Conservation (phyloP, 768 basidiomycete genomes). For the Suillus brevipes region DNA sequence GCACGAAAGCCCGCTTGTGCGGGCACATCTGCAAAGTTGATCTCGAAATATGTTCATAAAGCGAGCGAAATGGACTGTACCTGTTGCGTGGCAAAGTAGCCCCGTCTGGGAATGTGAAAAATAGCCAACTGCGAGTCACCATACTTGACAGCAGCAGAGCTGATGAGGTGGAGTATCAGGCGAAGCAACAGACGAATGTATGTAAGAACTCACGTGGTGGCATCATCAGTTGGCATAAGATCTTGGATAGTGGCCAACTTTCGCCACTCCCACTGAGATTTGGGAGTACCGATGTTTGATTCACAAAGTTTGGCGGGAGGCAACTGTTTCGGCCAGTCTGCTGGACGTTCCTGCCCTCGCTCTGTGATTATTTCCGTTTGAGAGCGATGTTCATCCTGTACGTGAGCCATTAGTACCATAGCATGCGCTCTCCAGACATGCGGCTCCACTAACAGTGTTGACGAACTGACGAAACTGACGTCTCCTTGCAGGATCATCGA, state of each 20-base stretch:
- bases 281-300: slow-evolving; percentile 43
- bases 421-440: too few relatives aligned
- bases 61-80: slow-evolving; percentile 32
- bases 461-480: slow-evolving; percentile 63
- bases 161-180: slow-evolving; percentile 15
- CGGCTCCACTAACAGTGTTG: slow-evolving; percentile 47
- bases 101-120: slow-evolving; percentile 59
- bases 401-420: not conserved
- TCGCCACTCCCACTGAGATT: slow-evolving; percentile 57
- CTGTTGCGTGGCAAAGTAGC: slow-evolving; percentile 69
- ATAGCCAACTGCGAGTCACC: slow-evolving; percentile 69
- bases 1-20: slow-evolving; percentile 63
- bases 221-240: slow-evolving; percentile 44
- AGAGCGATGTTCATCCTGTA: slow-evolving; percentile 38
- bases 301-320: slow-evolving; percentile 46
- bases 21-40: slow-evolving; percentile 40
- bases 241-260: slow-evolving; percentile 49
- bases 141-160: slow-evolving; percentile 55
- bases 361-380: slow-evolving; percentile 55
- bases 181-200: not conserved
- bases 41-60: not conserved
- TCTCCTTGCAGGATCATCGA: slow-evolving; percentile 49
- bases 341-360: slow-evolving; percentile 62
- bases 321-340: slow-evolving; percentile 65
- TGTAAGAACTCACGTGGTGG: slow-evolving; percentile 43